These are phyloP conservation scores for Lophium mytilinum DNA, from an alignment of 495 filamentous ascomycete genomes.

Conservation along the genomic window DNA sequence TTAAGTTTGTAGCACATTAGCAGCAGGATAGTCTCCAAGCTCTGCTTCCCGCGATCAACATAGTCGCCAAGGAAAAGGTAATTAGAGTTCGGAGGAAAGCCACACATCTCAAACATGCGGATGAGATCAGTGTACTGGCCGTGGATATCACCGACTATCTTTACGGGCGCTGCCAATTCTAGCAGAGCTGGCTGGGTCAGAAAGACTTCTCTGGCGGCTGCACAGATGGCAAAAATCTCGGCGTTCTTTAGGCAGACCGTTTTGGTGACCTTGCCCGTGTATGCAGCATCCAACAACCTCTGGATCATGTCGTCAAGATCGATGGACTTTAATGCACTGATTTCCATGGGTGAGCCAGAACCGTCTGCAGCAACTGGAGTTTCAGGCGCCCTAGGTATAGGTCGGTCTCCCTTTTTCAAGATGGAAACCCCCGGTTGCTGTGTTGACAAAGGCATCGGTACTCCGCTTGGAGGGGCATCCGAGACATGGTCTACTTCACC, in stretches of 20 bases:
- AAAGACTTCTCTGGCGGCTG: conserved; percentile 77
- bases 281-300: conserved; percentile 85
- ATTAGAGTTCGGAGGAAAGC: conserved; percentile 88
- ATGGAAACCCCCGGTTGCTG: conserved; percentile 68
- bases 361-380: conserved; percentile 17
- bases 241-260: conserved; percentile 95
- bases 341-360: conserved; percentile 46
- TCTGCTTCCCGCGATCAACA: conserved; percentile 96
- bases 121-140: conserved; percentile 98
- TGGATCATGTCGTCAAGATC: conserved; percentile 97
- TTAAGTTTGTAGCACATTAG: conserved; percentile 98
- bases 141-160: conserved; percentile 97
- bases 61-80: conserved; percentile 97
- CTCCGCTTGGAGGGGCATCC: conserved; percentile 75
- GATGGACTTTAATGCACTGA: conserved; percentile 74
- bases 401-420: conserved; percentile 61
- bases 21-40: conserved; percentile 90
- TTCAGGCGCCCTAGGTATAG: conserved; percentile 23
- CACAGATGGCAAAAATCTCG: conserved; percentile 89
- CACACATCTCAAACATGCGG: conserved; percentile 98
- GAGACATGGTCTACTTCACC: conserved; percentile 94
- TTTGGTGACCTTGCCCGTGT: conserved; percentile 95
- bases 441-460: conserved; percentile 35
- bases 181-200: conserved; percentile 85
- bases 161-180: conserved; percentile 92